Evolutionary conservation across 257 asterid species (phyloP), one percentile per base, ranked within the genome.

Genomic region (Solanum habrochaites): DNA sequence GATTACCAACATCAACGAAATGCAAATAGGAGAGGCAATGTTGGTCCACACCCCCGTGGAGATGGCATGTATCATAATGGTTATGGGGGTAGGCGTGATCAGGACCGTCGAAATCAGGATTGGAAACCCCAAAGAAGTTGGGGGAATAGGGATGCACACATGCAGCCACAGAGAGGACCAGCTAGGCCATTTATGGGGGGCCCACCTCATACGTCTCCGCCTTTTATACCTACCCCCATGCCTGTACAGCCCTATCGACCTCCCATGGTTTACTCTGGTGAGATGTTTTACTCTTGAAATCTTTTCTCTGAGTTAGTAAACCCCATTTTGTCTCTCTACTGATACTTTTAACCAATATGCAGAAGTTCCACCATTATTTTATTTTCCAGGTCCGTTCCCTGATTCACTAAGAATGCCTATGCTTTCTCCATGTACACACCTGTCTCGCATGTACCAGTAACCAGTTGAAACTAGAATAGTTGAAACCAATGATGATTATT

Each of bases 401-500:
- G 98, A 94, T 27, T 73, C 94, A 18, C 83, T 93, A 25, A 92
- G 95, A 86, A 87, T 93, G 88, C 83, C 96, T 60, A 87, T 94
- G 92, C 90, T 91, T 58, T 66, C 90, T 87, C 93, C 94, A n/a
- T 25, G 60, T 93, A 85, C 49, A n/a, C 90, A 23, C 93, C 92
- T 43, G 25, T 90, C 86, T 62, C 88, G 70, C 88, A 92, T 9
- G 67, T 90, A 85, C 88, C 88, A 23, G 98, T 87, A 94, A 98
- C 64, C 92, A 91, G 84, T 87, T 94, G 88, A 87, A 32, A 66
- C 91, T 62, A 91, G 89, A 92, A 91, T 95, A 86, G 74, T 92
- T n/a, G n/a, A 77, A 91, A 89, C 32, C 98, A 94, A 92, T 95
- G 96, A 95, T 25, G 94, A 95, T 87, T 95, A 95, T 88, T 94